Percentiles rank a stretch among this genome's conserved stretches.
phyloP scores from a whole-genome alignment of 192 early-diverging fungal species.

The Pilobolus umbonatus region DNA sequence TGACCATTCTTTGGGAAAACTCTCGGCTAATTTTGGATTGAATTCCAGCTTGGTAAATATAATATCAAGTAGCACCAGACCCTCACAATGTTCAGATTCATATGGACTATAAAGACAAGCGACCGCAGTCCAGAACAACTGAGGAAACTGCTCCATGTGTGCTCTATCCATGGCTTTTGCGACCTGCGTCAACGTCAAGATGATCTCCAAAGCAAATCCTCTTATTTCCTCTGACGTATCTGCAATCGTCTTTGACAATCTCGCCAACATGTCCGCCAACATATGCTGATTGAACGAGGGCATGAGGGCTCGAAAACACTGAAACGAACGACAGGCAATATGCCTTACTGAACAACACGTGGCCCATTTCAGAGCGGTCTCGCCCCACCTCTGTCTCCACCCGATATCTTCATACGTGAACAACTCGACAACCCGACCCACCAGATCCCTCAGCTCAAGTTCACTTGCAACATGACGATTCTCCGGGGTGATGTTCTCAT shows the following conservation, averaged over 20 bases:
- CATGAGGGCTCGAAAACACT: slow-evolving; percentile 69
- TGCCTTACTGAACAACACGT: slow-evolving; percentile 79
- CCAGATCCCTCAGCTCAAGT: slow-evolving; percentile 47
- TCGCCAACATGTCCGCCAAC: slow-evolving; percentile 70
- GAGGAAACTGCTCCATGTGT: slow-evolving; percentile 63
- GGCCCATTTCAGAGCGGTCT: slow-evolving; percentile 77
- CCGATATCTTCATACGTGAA: slow-evolving; percentile 45
- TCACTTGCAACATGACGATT: slow-evolving; percentile 39
- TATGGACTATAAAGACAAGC: slow-evolving; percentile 68
- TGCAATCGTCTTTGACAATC: slow-evolving; percentile 71
- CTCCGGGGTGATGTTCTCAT: slow-evolving; percentile 69
- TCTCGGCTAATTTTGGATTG: slow-evolving; percentile 45
- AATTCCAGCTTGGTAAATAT: slow-evolving; percentile 50
- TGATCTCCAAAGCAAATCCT: slow-evolving; percentile 74
- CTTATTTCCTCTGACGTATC: slow-evolving; percentile 74
- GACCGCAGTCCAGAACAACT: slow-evolving; percentile 78
- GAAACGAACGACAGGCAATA: slow-evolving; percentile 83
- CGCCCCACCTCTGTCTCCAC: slow-evolving; percentile 69
- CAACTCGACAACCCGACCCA: slow-evolving; percentile 42
- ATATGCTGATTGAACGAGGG: slow-evolving; percentile 70
- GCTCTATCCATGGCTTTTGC: slow-evolving; percentile 49
- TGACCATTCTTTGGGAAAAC: slow-evolving; percentile 71
- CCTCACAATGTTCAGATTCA: slow-evolving; percentile 74
- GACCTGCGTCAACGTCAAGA: slow-evolving; percentile 63
- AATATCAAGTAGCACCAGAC: slow-evolving; percentile 58